Base-by-base conservation (phyloP, 805 yeast species). In the Grigorovia transvaalensis region DNA sequence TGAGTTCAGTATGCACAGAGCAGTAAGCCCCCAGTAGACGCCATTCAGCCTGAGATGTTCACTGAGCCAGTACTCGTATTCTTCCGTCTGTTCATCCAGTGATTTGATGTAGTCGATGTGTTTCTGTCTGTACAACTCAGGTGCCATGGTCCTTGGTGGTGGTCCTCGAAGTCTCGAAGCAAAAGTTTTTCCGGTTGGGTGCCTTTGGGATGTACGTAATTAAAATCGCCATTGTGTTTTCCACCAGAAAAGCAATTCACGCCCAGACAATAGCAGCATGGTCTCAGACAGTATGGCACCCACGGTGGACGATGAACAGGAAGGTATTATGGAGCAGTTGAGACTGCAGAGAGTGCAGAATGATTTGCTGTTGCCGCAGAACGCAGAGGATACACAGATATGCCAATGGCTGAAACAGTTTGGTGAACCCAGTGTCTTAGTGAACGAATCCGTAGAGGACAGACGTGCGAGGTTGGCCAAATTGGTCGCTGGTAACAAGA, bases 41-140 rank as follows among this genome's bases (percentile, higher is more conserved):
- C 98, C 99, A 60, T 87, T 88, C 74, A 93, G 68, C 35, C 97
- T 75, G 48, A 93, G 72, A 65, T 93, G 98, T 61, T 93, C 98
- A 11, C 88, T 79, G 49, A 90, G 68, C 93, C 96, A 88, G 68
- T 88, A 90, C 59, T 85, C 89, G 30, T 81, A 71, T 63, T 84
- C 77, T 64, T 81, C 75, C 51, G 77, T 72, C 55, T 76, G 72
- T 47, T 74, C 68, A 57, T 83, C 82, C 45, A 84, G 67, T 1
- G 78, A 67, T 51, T 73, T 70, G 35, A 85, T 74, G 64, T 81
- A 85, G 19, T 67, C 63, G 19, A 83, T 72, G 62, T 85, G 91
- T 59, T 80, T 78, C n/a, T 76, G 73, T 51, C 66, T 71, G 38
- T 42, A 29, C n/a, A 49, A 27, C 9, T 44, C 27, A n/a, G 9